Percentiles rank a stretch among this genome's conserved stretches.
Conservation (phyloP, 345 rosid species). For the Gossypium arboreum region DNA sequence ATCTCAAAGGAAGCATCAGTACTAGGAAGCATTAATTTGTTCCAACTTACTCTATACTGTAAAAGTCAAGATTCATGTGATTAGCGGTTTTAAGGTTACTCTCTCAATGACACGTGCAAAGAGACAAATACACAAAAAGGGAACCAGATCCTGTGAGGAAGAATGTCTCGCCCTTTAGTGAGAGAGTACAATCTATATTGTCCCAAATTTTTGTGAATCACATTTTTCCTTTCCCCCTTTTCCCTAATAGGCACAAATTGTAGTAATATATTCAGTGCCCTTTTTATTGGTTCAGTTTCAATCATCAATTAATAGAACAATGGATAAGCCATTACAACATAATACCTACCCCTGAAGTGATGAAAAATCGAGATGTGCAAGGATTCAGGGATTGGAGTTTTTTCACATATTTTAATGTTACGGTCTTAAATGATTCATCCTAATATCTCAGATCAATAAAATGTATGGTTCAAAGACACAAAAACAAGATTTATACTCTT, state of each 20-base stretch:
- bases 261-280: neutral
- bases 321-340: neutral
- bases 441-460: neutral
- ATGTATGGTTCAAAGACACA: neutral
- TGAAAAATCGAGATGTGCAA: neutral
- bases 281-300: neutral
- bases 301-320: neutral
- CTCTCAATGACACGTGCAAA: neutral
- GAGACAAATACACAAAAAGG: neutral
- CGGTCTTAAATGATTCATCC: neutral
- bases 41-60: neutral
- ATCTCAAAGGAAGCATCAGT: neutral
- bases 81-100: slow-evolving; percentile 4
- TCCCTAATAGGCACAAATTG: neutral
- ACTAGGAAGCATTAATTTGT: neutral
- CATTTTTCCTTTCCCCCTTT: neutral
- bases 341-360: neutral
- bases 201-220: neutral
- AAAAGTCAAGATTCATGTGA: slow-evolving; percentile 2
- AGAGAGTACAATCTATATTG: neutral
- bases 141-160: neutral
- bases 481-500: neutral
- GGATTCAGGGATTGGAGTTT: neutral
- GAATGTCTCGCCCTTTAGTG: neutral
- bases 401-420: neutral